phyloP scores from a whole-genome alignment of 2,329 filamentous ascomycete genomes.

The Tolypocladium pustulatum region DNA sequence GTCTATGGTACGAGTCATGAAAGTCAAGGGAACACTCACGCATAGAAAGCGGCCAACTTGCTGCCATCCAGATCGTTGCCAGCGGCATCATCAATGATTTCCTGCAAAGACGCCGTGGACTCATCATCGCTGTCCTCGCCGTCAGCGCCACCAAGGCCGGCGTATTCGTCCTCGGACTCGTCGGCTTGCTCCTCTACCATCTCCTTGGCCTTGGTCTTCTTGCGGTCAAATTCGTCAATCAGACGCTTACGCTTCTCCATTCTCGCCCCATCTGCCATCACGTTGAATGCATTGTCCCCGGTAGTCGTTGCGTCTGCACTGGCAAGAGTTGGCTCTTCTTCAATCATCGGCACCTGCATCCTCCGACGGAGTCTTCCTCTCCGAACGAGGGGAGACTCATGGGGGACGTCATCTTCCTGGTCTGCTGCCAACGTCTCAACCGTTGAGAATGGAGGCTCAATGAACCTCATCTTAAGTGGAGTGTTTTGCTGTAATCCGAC shows the following conservation, averaged over 20 bases:
- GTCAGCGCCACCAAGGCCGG: slow-evolving; percentile 79
- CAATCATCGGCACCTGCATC: slow-evolving; percentile 15
- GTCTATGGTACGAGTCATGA: background rate
- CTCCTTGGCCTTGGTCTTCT: slow-evolving; percentile 75
- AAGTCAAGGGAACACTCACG: slow-evolving; percentile 48
- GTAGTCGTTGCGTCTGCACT: background rate
- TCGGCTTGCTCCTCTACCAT: slow-evolving; percentile 91
- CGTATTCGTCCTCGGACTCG: slow-evolving; percentile 97
- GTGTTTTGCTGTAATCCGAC: slow-evolving; percentile 64
- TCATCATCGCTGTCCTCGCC: slow-evolving; percentile 78
- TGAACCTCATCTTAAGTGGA: slow-evolving; percentile 58
- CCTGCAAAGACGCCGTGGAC: slow-evolving; percentile 57
- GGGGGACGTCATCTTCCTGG: slow-evolving; percentile 27
- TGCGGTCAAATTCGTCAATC: slow-evolving; percentile 61
- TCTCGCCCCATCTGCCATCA: slow-evolving; percentile 57
- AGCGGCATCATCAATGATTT: slow-evolving; percentile 83
- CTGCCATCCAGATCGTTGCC: slow-evolving; percentile 69
- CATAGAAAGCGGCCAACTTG: slow-evolving; percentile 75
- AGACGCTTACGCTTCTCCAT: slow-evolving; percentile 41
- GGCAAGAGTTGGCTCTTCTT: background rate
- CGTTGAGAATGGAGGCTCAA: slow-evolving; percentile 55
- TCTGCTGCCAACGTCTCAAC: slow-evolving; percentile 53
- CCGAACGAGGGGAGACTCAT: slow-evolving; percentile 57
- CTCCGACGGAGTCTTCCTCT: slow-evolving; percentile 44
- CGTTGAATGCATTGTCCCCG: slow-evolving; percentile 46